Base-by-base conservation (phyloP, 78 protist genomes). In the Dictyostelium intermedium region DNA sequence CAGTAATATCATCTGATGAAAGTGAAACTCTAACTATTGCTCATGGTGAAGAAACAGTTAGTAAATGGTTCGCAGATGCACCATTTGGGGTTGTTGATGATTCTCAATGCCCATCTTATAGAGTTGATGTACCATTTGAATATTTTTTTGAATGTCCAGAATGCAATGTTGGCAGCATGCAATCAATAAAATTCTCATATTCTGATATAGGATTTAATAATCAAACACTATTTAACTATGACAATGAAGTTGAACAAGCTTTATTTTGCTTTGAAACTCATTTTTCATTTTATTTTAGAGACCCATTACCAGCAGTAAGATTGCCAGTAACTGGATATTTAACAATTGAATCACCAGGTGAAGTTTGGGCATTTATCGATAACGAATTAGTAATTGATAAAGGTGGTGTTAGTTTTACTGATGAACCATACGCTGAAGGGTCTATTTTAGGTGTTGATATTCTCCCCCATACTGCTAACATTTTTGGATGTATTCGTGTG, bases 221-320 rank as follows among this genome's bases (percentile, higher is more conserved):
- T 37, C 34, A 9, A 35, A 73, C 18, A 3, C 20, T 32, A 35
- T 73, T 73, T 11, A 20, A 73, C 2, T 73, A 73, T 73, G 43
- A 32, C 14, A 73, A 35, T 39, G 81, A 73, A 5, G 25, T 39
- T 32, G 35, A 73, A 37, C 35, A 73, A 32, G 43, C 23, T 0
- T 73, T 73, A 9, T 73, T 35, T 73, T 73, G 81, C 20, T 73
- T 37, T 35, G 81, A 73, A 35, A 14, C 81, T 18, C 81, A 73
- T 73, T 73, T 73, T 37, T 35, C 81, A 32, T 35, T 39, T 20
- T 37, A 13, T 9, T 39, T 20, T 35, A 39, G 13, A 7, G 43
- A 37, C 34, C 53, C 81, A 10, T 16, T 50, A 1, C 61, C 61
- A 50, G 16, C n/a, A 14, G 8, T 5, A 2, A 50, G 61, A 16